These are phyloP conservation scores for Leucaena leucocephala DNA, from an alignment of 306 rosid species.

Conservation along the genomic window DNA sequence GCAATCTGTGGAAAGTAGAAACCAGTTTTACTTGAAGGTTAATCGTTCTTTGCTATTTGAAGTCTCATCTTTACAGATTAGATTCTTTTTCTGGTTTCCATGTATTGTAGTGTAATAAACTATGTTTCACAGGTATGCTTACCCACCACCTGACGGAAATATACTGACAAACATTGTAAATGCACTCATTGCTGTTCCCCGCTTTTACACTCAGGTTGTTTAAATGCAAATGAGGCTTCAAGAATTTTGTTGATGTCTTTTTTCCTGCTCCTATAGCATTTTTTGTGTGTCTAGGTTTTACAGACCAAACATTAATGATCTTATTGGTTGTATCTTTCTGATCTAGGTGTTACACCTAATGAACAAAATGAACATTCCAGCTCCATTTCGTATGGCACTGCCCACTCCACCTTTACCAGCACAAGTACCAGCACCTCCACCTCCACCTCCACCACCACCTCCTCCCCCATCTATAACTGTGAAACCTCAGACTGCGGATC, in stretches of 20 bases:
- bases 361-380: slow-evolving; percentile 98
- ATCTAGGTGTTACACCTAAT: slow-evolving; percentile 89
- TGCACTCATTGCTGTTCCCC: slow-evolving; percentile 94
- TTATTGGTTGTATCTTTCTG: slow-evolving; percentile 36
- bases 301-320: slow-evolving; percentile 27
- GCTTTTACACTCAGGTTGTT: slow-evolving; percentile 89
- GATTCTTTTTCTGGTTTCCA: background rate
- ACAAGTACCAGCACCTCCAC: slow-evolving; percentile 56
- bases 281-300: slow-evolving; percentile 17
- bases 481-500: slow-evolving; percentile 51
- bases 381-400: slow-evolving; percentile 94
- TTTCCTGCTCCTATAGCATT: slow-evolving; percentile 27
- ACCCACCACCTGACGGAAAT: slow-evolving; percentile 96
- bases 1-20: background rate
- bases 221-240: slow-evolving; percentile 24
- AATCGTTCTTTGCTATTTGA: slow-evolving; percentile 14
- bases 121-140: slow-evolving; percentile 70
- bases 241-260: slow-evolving; percentile 28
- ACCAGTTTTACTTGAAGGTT: background rate
- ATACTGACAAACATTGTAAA: slow-evolving; percentile 90
- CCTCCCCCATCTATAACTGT: slow-evolving; percentile 46
- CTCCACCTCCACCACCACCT: slow-evolving; percentile 49
- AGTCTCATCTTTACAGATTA: background rate
- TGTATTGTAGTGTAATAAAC: slow-evolving; percentile 24
- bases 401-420: slow-evolving; percentile 97